Evolutionary conservation across 306 rosid genomes (phyloP), one percentile per base, ranked within the genome.

Genomic region (Lablab purpureus): DNA sequence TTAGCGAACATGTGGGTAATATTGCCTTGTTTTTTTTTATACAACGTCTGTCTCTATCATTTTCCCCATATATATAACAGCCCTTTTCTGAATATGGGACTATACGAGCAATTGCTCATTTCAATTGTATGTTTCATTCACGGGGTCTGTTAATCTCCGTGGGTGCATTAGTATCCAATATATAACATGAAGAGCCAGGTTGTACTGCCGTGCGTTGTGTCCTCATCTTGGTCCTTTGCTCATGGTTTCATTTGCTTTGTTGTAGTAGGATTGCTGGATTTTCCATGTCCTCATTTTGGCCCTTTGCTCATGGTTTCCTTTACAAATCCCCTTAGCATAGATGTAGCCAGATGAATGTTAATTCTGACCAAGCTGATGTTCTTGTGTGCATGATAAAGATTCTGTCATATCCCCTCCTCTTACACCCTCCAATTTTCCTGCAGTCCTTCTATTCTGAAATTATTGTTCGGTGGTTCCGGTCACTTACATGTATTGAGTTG

Each of bases 91-190:
- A 71, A 17, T 28, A 0, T 51, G 47, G 22, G 73, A 47, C 34
- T 23, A 10, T 37, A 10, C 40, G 37, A 46, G 58, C 63, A 28
- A n/a, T 22, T 41, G 54, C 25, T 71, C 75, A 15, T 72, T 7
- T 43, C 19, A 4, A 71, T 43, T 77, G 32, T 34, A 69, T 62
- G 50, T 74, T 47, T 23, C 21, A 46, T 58, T 75, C 40, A 22
- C 18, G 18, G 18, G 74, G 34, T 4, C 13, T 27, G 3, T 36
- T 28, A 58, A 56, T 28, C 25, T 27, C 54, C 11, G 19, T 56
- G 46, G 76, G 37, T 68, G 19, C 25, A 43, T 6, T 62, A 32
- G 4, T 66, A 54, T 46, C n/a, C n/a, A n/a, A n/a, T n/a, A n/a
- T n/a, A n/a, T 17, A 64, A 52, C 36, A 51, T 14, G 74, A 66